A percentile compares a stretch with the other conserved stretches of the same genome.
These are phyloP conservation scores for Trichoderma asperelloides DNA, from an alignment of 495 filamentous ascomycete genomes.

Conservation along the genomic window DNA sequence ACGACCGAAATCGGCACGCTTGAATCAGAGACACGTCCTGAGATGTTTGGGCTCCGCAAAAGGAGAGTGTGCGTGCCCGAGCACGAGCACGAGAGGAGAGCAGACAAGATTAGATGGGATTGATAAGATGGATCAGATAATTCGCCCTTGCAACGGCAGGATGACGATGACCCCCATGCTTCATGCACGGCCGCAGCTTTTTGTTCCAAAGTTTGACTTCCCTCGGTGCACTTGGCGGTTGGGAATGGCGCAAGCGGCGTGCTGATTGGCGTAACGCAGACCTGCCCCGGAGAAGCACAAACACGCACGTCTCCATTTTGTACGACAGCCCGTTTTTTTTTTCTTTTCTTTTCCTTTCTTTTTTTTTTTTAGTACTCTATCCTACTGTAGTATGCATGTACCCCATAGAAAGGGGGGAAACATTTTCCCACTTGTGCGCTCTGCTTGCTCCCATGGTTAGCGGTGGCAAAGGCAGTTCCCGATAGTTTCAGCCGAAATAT, in stretches of 20 bases:
- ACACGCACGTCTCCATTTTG: background rate
- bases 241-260: background rate
- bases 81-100: too few relatives aligned
- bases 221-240: background rate
- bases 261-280: background rate
- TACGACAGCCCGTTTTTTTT: background rate
- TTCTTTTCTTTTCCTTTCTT: background rate
- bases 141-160: background rate
- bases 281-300: background rate
- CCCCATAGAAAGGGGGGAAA: too few relatives aligned
- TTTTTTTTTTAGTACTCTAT: too few relatives aligned
- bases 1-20: background rate
- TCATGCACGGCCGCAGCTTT: too few relatives aligned
- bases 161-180: background rate
- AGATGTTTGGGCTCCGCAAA: background rate
- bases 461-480: too few relatives aligned
- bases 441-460: too few relatives aligned
- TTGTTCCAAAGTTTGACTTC: too few relatives aligned
- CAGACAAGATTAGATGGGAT: constrained; percentile 10
- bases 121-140: constrained; percentile 12
- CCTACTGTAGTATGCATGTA: too few relatives aligned
- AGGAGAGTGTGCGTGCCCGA: background rate
- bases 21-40: background rate
- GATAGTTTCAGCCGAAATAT: too few relatives aligned
- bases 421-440: too few relatives aligned